Evolutionary conservation across 352 stramenopile genomes (phyloP).

Genomic region (Phytophthora idaei): DNA sequence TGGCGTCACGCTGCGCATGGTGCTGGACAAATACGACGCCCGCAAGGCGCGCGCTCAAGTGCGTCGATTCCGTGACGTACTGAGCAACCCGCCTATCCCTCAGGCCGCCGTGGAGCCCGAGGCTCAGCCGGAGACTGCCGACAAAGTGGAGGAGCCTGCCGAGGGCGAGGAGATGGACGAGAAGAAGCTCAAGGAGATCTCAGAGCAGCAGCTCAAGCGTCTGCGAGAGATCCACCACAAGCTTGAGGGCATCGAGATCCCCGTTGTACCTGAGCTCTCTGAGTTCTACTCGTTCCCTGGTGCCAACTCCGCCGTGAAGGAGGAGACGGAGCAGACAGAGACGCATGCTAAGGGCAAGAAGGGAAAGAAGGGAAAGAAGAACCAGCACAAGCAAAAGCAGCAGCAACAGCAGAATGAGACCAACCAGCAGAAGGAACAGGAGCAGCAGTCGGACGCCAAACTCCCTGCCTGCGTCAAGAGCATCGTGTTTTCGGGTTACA

Average conservation of each 20-base stretch:
- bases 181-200: conserved; percentile 75
- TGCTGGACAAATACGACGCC: conserved; percentile 88
- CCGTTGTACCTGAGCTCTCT: conserved; percentile 57
- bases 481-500: conserved; percentile 94
- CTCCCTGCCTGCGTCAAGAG: conserved; percentile 88
- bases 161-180: conserved; percentile 39
- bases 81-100: conserved; percentile 85
- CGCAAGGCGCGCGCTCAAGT: conserved; percentile 85
- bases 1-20: conserved; percentile 71
- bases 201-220: conserved; percentile 80
- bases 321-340: conserved; percentile 29
- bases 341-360: conserved; percentile 42
- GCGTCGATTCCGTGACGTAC: conserved; percentile 82
- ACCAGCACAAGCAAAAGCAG: conserved; percentile 36
- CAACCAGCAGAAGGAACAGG: conserved; percentile 37
- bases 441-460: conserved; percentile 54
- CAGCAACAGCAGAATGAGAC: conserved; percentile 33
- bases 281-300: conserved; percentile 73
- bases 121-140: conserved; percentile 23
- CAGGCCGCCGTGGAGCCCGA: conserved; percentile 41
- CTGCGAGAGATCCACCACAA: conserved; percentile 86
- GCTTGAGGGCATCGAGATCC: conserved; percentile 77
- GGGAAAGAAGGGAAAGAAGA: conserved; percentile 49
- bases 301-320: conserved; percentile 3
- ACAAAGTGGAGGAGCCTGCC: conserved; percentile 22